Percentiles rank a stretch among this genome's conserved stretches.
These are phyloP conservation scores for Heteromeles arbutifolia DNA, from an alignment of 306 rosid species.

Conservation along the genomic window DNA sequence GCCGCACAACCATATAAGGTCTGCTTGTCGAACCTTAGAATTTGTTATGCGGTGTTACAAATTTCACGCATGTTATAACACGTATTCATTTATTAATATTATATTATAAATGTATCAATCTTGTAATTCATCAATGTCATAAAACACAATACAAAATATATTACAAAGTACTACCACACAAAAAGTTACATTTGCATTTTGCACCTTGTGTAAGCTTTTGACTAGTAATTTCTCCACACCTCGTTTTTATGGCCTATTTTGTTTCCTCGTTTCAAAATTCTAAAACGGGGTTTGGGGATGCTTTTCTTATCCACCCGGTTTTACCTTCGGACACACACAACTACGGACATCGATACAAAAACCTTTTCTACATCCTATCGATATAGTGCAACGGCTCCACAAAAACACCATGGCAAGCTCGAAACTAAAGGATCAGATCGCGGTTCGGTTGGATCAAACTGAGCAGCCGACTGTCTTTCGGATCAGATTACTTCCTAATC, in stretches of 20 bases:
- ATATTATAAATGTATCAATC: too few species aligned
- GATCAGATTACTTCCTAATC: background rate
- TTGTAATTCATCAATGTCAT: too few species aligned
- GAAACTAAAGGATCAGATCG: background rate
- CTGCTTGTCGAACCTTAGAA: too few species aligned
- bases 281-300: background rate
- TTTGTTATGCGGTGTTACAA: too few species aligned
- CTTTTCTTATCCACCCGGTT: constrained; percentile 21
- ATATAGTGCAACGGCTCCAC: constrained; percentile 26
- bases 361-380: constrained; percentile 8
- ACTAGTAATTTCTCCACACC: too few species aligned
- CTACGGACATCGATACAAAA: constrained; percentile 4
- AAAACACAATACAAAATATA: too few species aligned
- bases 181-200: too few species aligned
- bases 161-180: too few species aligned
- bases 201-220: too few species aligned
- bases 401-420: constrained; percentile 34
- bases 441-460: background rate
- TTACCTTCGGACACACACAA: constrained; percentile 3
- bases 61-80: too few species aligned
- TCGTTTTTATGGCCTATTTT: background rate
- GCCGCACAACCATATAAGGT: too few species aligned
- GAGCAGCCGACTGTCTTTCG: background rate
- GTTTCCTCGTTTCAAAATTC: background rate
- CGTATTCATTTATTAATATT: too few species aligned